Conservation (phyloP, 2,329 filamentous ascomycete species). For the Paecilomyces dactylethromorphus region DNA sequence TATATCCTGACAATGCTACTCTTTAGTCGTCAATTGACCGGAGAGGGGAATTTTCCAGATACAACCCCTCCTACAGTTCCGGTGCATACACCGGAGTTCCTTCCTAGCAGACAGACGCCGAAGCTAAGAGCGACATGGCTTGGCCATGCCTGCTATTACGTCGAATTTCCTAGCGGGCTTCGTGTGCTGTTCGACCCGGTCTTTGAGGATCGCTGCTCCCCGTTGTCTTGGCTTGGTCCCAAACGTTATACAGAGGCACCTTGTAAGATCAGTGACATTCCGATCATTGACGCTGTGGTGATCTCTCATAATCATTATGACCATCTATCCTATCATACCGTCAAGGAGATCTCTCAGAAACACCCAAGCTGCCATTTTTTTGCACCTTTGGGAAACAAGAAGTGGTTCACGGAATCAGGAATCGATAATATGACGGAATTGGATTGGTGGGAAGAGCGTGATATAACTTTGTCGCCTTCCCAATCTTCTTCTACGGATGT, state of each 20-base stretch:
- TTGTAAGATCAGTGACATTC: slow-evolving; percentile 71
- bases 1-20: neutral
- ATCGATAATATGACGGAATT: slow-evolving; percentile 76
- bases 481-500: slow-evolving; percentile 19
- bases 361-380: slow-evolving; percentile 83
- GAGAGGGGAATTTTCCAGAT: slow-evolving; percentile 51
- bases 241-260: slow-evolving; percentile 73
- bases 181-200: slow-evolving; percentile 91
- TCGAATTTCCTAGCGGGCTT: slow-evolving; percentile 81
- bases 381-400: slow-evolving; percentile 72
- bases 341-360: slow-evolving; percentile 61
- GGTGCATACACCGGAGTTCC: slow-evolving; percentile 61
- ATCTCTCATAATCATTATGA: slow-evolving; percentile 94
- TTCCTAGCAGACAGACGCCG: slow-evolving; percentile 51
- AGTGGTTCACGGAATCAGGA: slow-evolving; percentile 69
- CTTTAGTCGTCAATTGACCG: slow-evolving; percentile 39
- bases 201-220: slow-evolving; percentile 80
- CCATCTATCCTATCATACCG: slow-evolving; percentile 72
- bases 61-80: slow-evolving; percentile 60
- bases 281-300: slow-evolving; percentile 51
- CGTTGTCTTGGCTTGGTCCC: slow-evolving; percentile 62
- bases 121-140: slow-evolving; percentile 85
- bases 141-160: slow-evolving; percentile 87
- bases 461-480: slow-evolving; percentile 56
- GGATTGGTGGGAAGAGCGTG: slow-evolving; percentile 89